Base-by-base conservation (phyloP, 257 asterid genomes). In the Lycium barbarum region DNA sequence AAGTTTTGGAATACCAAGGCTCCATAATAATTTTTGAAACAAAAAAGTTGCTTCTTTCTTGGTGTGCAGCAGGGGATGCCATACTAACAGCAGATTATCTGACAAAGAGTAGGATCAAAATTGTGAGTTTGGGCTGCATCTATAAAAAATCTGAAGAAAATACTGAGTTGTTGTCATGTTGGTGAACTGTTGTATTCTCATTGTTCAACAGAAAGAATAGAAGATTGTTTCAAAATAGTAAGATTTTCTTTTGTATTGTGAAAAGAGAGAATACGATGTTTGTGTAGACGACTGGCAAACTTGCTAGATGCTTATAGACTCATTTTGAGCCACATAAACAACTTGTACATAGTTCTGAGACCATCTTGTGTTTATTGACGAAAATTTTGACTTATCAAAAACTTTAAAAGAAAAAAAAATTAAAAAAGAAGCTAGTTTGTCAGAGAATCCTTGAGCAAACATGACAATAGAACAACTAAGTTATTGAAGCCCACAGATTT, bases 231-330 rank as follows among this genome's bases (percentile, higher is more conserved):
- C 9, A 65, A 26, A 33, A 26, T 1, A 26, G 3, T 26, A 65
- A 65, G 1, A 51, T 49, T 51, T 51, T 26, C 9, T 76, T 51
- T 22, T 51, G 13, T 49, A 11, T 53, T 76, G 82, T 20, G 36
- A 51, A 51, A 76, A 22, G 22, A 51, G 82, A 76, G 22, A 76
- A 51, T 51, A 53, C 2, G 1, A 45, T 26, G 63, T 51, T 26
- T 40, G 26, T 14, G 26, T 26, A 13, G 59, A 73, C 47, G 59
- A 73, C 33, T 26, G 82, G 63, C 63, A 51, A 51, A 51, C 47
- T 76, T 76, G 82, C 13, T 22, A 51, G n/a, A 76, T 51, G 63
- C 45, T 51, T 7, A 26, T 26, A 51, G 82, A 76, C 43, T 51
- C 45, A 53, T 33, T 9, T 53, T 18, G 65, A 14, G 47, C 51